Conservation (phyloP, 352 stramenopile genomes). For the Pythium diclinum region DNA sequence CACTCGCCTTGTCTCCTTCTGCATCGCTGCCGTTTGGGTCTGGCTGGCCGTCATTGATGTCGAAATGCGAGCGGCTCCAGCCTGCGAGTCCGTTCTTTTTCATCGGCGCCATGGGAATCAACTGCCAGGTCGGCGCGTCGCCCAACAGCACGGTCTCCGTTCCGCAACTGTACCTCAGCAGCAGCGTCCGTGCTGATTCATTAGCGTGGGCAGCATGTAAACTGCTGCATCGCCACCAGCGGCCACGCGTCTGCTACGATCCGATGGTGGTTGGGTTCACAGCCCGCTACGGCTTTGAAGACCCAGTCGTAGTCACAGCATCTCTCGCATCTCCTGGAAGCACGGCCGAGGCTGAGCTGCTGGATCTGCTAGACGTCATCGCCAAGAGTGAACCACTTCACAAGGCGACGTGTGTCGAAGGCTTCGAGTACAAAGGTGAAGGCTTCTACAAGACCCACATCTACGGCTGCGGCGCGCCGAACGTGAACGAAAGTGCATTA, state of each 20-base stretch:
- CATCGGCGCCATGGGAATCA: conserved; percentile 18
- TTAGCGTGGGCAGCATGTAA: conserved; percentile 21
- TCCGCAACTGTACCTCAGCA: conserved; percentile 10
- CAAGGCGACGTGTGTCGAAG: conserved; percentile 18
- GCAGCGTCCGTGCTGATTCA: conserved; percentile 14
- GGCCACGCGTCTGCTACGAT: not conserved
- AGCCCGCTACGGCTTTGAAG: conserved; percentile 34
- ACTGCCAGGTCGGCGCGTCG: conserved; percentile 11
- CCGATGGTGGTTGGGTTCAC: conserved; percentile 10
- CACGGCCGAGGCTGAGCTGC: conserved; percentile 16
- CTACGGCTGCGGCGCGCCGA: conserved; percentile 16
- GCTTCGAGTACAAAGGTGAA: conserved; percentile 14
- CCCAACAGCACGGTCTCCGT: not conserved
- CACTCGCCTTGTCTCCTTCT: conserved; percentile 3
- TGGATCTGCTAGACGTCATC: conserved; percentile 18
- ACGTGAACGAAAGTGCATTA: conserved; percentile 8
- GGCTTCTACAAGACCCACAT: conserved; percentile 15
- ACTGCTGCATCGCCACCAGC: conserved; percentile 11
- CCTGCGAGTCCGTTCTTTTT: conserved; percentile 7
- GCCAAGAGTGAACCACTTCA: not conserved
- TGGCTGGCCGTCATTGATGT: conserved; percentile 16
- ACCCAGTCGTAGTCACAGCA: conserved; percentile 23
- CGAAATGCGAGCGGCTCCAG: conserved; percentile 7
- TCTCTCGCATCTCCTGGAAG: conserved; percentile 23
- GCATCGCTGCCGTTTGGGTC: conserved; percentile 1